phyloP scores from a whole-genome alignment of 331 rosid species.

The Spiraea crenata region DNA sequence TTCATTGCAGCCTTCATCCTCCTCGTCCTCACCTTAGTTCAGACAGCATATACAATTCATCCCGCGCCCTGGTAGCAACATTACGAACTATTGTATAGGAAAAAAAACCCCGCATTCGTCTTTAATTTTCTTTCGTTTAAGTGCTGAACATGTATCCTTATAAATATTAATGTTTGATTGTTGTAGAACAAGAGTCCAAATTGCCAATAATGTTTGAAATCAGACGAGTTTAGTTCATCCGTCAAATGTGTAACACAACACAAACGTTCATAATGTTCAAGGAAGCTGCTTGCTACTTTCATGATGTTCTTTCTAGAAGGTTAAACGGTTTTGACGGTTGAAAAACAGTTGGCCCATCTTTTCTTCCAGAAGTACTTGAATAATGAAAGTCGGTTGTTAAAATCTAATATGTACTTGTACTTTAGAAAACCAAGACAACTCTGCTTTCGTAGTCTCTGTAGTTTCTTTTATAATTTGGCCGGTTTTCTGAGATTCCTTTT shows the following conservation, averaged over 20 bases:
- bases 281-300: not conserved
- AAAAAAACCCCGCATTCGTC: too few species aligned
- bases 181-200: too few species aligned
- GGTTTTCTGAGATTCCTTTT: slow-evolving; percentile 7
- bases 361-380: not conserved
- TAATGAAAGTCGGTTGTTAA: not conserved
- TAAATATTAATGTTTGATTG: too few species aligned
- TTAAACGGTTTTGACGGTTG: slow-evolving; percentile 24
- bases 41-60: slow-evolving; percentile 6
- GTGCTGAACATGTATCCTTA: too few species aligned
- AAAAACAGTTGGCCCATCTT: not conserved
- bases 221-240: too few species aligned
- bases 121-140: too few species aligned
- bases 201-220: too few species aligned
- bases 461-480: too few species aligned
- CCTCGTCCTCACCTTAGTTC: slow-evolving; percentile 13
- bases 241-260: too few species aligned
- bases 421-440: too few species aligned
- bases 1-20: not conserved
- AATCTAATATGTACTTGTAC: not conserved
- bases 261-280: not conserved
- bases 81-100: too few species aligned
- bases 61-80: not conserved
- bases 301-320: not conserved
- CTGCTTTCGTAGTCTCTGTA: too few species aligned